Evolutionary conservation across 352 stramenopile genomes (phyloP).

Genomic region (Aphanomyces astaci): DNA sequence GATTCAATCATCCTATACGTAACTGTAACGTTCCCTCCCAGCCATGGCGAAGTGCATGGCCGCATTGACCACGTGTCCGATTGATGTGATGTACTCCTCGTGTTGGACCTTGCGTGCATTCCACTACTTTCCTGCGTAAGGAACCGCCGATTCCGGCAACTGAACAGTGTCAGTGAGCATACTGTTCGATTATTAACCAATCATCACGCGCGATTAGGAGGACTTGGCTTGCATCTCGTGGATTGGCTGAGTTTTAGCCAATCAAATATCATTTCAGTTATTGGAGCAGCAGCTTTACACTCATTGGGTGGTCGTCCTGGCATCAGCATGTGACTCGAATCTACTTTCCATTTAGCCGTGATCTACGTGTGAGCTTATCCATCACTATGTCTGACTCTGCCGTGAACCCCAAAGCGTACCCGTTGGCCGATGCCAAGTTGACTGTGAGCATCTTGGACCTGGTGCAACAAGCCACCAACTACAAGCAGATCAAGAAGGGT

Average conservation of each 20-base stretch:
- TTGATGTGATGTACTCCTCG: too few relatives aligned
- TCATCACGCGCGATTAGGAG: too few relatives aligned
- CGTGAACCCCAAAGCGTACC: constrained; percentile 96
- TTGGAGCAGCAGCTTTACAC: constrained; percentile 13
- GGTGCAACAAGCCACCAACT: constrained; percentile 98
- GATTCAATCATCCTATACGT: too few relatives aligned
- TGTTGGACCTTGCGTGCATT: too few relatives aligned
- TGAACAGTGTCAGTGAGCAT: too few relatives aligned
- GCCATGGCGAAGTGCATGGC: too few relatives aligned
- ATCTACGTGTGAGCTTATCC: constrained; percentile 83
- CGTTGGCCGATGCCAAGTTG: constrained; percentile 95
- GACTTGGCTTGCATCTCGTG: too few relatives aligned
- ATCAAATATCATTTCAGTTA: background rate
- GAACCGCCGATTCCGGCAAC: too few relatives aligned
- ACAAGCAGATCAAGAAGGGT: constrained; percentile 99
- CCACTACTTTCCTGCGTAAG: too few relatives aligned
- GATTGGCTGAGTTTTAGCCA: constrained; percentile 9
- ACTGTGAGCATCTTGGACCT: constrained; percentile 99
- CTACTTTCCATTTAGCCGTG: constrained; percentile 46
- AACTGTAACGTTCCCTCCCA: too few relatives aligned
- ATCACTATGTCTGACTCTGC: constrained; percentile 62
- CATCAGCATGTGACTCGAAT: background rate
- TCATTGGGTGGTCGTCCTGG: constrained; percentile 14
- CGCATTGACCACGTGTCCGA: too few relatives aligned
- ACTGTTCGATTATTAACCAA: too few relatives aligned